These are phyloP conservation scores for Globisporangium parvum DNA, from an alignment of 352 stramenopile genomes.

Conservation along the genomic window DNA sequence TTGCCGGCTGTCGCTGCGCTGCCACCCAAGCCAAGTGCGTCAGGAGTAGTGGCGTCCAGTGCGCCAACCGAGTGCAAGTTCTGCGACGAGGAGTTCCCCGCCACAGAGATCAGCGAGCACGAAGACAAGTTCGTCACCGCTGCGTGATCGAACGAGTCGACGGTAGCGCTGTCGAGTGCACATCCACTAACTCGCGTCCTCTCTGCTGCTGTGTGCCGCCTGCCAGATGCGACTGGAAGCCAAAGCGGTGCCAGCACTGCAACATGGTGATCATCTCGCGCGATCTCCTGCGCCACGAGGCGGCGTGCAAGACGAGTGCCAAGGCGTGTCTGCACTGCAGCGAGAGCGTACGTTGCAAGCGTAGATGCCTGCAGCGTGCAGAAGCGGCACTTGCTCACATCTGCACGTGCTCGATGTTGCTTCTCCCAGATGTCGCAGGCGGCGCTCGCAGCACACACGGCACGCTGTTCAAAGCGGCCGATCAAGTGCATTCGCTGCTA, in stretches of 20 bases:
- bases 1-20: background rate
- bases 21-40: conserved; percentile 1
- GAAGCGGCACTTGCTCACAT: too few species aligned
- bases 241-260: conserved; percentile 70
- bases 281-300: conserved; percentile 56
- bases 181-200: background rate
- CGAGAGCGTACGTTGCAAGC: conserved; percentile 34
- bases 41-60: too few species aligned
- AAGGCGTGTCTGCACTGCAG: conserved; percentile 66
- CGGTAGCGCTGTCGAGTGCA: background rate
- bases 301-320: conserved; percentile 54
- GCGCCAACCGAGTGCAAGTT: conserved; percentile 57
- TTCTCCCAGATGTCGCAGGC: conserved; percentile 44
- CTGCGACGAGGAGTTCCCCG: conserved; percentile 65
- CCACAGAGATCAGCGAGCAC: conserved; percentile 46
- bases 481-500: conserved; percentile 84
- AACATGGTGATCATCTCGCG: conserved; percentile 80
- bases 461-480: conserved; percentile 60
- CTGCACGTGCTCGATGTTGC: background rate
- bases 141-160: too few species aligned
- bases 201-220: background rate
- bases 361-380: background rate
- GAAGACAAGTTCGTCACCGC: conserved; percentile 38
- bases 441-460: conserved; percentile 35
- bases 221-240: conserved; percentile 69